These are phyloP conservation scores for Neurospora pannonica DNA, from an alignment of 495 filamentous ascomycete genomes.

Conservation along the genomic window DNA sequence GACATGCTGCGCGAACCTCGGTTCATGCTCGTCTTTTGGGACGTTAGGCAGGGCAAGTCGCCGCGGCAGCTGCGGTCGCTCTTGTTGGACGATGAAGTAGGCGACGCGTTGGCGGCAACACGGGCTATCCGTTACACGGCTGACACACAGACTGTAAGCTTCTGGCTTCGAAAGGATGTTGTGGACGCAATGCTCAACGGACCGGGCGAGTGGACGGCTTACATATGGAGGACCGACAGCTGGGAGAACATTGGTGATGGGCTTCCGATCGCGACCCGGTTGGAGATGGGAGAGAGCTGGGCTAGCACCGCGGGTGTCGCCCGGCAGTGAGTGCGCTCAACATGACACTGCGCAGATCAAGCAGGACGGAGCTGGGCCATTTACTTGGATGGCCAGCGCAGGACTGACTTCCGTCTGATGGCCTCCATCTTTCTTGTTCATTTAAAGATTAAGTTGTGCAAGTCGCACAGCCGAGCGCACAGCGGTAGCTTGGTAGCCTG, in stretches of 20 bases:
- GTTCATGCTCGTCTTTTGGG: conserved; percentile 24
- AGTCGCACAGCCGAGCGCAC: background rate
- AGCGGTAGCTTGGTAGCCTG: background rate
- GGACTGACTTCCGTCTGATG: background rate
- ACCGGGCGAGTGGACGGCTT: conserved; percentile 14
- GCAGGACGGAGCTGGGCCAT: background rate
- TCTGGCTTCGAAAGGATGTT: conserved; percentile 23
- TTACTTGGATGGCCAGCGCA: background rate
- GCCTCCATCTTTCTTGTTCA: background rate
- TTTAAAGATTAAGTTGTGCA: background rate
- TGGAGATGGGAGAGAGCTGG: background rate
- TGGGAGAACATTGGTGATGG: background rate
- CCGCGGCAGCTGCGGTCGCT: conserved; percentile 2
- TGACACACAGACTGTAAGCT: conserved; percentile 12
- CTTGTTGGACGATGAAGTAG: conserved; percentile 10
- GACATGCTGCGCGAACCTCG: conserved; percentile 7
- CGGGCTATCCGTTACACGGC: conserved; percentile 11
- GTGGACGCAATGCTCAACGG: conserved; percentile 11
- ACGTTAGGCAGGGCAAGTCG: background rate
- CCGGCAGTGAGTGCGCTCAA: background rate
- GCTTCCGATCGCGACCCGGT: background rate
- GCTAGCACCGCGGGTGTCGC: background rate
- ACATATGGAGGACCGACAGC: conserved; percentile 12
- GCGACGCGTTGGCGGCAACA: conserved; percentile 2
- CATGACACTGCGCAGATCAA: background rate